These are phyloP conservation scores for Peronospora tabacina DNA, from an alignment of 352 stramenopile genomes.

Conservation along the genomic window DNA sequence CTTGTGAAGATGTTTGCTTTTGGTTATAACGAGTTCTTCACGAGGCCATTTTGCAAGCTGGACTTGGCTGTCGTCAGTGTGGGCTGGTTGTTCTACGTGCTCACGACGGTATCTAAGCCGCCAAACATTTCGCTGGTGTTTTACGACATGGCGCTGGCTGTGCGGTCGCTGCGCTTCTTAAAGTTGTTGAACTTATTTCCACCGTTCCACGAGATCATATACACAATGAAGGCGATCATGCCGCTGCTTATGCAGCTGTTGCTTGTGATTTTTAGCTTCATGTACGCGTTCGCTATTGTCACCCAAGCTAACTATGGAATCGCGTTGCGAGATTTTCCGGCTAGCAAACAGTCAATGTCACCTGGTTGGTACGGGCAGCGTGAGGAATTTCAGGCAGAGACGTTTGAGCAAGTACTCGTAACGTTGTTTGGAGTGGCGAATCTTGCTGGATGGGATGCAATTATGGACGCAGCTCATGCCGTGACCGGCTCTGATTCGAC, in stretches of 20 bases:
- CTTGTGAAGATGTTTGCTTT: conserved; percentile 78
- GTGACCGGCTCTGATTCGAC: conserved; percentile 51
- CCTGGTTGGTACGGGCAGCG: conserved; percentile 62
- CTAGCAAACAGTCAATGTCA: conserved; percentile 36
- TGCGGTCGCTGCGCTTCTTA: conserved; percentile 68
- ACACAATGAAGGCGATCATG: conserved; percentile 79
- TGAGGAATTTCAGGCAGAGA: conserved; percentile 71
- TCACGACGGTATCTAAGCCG: conserved; percentile 53
- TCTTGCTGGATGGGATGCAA: conserved; percentile 65
- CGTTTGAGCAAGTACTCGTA: conserved; percentile 66
- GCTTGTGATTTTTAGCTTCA: conserved; percentile 79
- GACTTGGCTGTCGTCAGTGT: conserved; percentile 64
- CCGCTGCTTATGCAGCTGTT: conserved; percentile 71
- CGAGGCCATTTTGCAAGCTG: conserved; percentile 67
- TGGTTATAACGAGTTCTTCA: conserved; percentile 63
- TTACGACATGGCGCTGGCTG: conserved; percentile 66
- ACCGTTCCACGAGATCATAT: conserved; percentile 79
- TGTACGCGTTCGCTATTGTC: conserved; percentile 77
- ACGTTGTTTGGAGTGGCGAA: conserved; percentile 73
- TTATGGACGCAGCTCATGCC: conserved; percentile 74
- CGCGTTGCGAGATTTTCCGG: conserved; percentile 48
- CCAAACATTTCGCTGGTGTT: conserved; percentile 65
- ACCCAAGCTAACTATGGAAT: conserved; percentile 71
- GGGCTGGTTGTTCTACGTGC: conserved; percentile 71
- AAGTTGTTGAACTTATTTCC: conserved; percentile 79